Evolutionary conservation across 176 grass and related monocot genomes (phyloP).

Genomic region (Aegilops bicornis): DNA sequence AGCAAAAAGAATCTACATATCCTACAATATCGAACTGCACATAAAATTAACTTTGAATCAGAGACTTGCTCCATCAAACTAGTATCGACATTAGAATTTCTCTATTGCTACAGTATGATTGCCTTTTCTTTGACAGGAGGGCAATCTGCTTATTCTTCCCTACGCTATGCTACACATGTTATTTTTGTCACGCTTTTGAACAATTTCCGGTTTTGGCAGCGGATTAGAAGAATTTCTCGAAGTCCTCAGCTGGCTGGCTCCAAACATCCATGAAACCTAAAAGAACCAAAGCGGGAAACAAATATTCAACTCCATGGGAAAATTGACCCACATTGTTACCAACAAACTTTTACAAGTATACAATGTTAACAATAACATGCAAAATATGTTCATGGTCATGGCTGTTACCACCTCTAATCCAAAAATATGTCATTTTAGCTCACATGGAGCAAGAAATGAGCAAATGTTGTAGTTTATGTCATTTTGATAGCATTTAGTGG

Average conservation of each 20-base stretch:
- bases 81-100: conserved; percentile 12
- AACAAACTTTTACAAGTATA: neutral
- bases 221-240: conserved; percentile 58
- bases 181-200: conserved; percentile 16
- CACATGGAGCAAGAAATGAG: neutral
- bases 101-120: conserved; percentile 12
- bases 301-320: neutral
- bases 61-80: conserved; percentile 5
- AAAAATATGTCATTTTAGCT: conserved; percentile 15
- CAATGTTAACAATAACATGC: neutral
- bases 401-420: neutral
- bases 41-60: conserved; percentile 16
- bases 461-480: neutral
- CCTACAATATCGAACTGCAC: neutral
- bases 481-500: neutral
- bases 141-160: conserved; percentile 42
- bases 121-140: conserved; percentile 7
- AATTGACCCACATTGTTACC: neutral
- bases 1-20: conserved; percentile 3
- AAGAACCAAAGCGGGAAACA: neutral
- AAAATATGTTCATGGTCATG: neutral
- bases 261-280: conserved; percentile 71
- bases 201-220: neutral
- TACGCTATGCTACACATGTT: conserved; percentile 38
- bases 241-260: conserved; percentile 57